Evolutionary conservation across 2,329 filamentous ascomycete species (phyloP), one percentile per base, ranked within the genome.

Genomic region (Verticillium nubilum): DNA sequence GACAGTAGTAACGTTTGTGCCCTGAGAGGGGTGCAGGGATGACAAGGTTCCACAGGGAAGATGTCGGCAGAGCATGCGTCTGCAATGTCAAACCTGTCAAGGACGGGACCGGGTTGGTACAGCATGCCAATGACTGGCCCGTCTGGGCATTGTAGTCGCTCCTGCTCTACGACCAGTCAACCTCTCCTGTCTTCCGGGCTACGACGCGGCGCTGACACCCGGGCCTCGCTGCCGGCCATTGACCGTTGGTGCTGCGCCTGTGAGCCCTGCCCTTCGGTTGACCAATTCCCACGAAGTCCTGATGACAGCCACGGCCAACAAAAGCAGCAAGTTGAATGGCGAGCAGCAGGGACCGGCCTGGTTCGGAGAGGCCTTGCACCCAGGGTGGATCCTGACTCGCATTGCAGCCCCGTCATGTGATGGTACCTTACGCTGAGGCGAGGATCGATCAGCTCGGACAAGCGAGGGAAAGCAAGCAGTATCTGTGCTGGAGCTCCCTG

Each of bases 331-430:
- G 19, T 25, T 9, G 6, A 23, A 23, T 12, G 17, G 9, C 19
- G 15, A 9, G 33, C 9, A 19, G 27, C 54, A 56, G 33, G 54
- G 54, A 28, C 27, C 6, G 54, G 33, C 35, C 25, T 27, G 25
- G 33, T 47, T 42, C n/a, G n/a, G 29, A 19, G 29, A 47, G 54
- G 52, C 29, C 29, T 33, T 56, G 54, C 31, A 23, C 54, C 13
- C 42, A 19, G 54, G 12, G 56, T 52, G 56, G 56, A 31, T 52
- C 47, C 37, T 57, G n/a, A 23, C 56, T 27, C 56, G 56, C 56
- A 57, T 57, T 57, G 56, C 56, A 57, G 56, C 42, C 37, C 19
- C 56, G 56, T 57, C 56, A 57, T 57, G 56, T 57, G 56, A 57
- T 57, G 42, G 42, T 17, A n/a, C n/a, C n/a, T n/a, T n/a, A 29